Evolutionary conservation across 208 protist genomes (phyloP).

Genomic region (Leishmania lainsoni): DNA sequence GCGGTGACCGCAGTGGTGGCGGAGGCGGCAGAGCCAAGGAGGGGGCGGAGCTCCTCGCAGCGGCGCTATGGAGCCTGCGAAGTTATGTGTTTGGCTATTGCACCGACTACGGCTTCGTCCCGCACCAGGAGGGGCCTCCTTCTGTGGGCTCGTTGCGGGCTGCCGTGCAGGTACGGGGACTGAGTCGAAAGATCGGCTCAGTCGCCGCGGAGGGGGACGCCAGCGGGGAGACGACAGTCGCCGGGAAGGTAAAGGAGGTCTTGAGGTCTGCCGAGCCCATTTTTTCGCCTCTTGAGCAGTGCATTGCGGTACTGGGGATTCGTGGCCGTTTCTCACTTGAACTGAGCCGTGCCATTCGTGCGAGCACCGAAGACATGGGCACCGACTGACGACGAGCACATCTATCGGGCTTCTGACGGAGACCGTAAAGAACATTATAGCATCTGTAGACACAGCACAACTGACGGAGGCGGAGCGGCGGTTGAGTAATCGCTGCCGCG

Average conservation of each 20-base stretch:
- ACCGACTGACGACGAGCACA: slow-evolving; percentile 47
- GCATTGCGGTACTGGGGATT: slow-evolving; percentile 68
- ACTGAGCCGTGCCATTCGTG: slow-evolving; percentile 38
- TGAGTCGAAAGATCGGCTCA: slow-evolving; percentile 29
- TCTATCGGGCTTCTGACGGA: slow-evolving; percentile 47
- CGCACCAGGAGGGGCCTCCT: slow-evolving; percentile 19
- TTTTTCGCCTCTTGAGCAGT: slow-evolving; percentile 68
- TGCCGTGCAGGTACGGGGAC: slow-evolving; percentile 34
- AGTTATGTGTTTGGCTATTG: slow-evolving; percentile 54
- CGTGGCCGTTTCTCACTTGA: slow-evolving; percentile 72
- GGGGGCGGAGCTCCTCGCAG: slow-evolving; percentile 60
- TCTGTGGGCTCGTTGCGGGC: slow-evolving; percentile 38
- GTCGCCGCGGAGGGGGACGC: background rate
- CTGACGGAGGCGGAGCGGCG: slow-evolving; percentile 55
- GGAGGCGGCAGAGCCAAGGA: slow-evolving; percentile 25
- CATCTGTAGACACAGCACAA: slow-evolving; percentile 31
- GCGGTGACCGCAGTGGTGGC: slow-evolving; percentile 19
- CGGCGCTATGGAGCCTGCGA: slow-evolving; percentile 74
- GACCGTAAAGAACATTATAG: slow-evolving; percentile 39
- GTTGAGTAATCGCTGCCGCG: slow-evolving; percentile 13
- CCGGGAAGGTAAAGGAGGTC: background rate
- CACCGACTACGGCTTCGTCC: slow-evolving; percentile 63
- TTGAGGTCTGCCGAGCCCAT: background rate
- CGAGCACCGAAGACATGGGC: slow-evolving; percentile 40
- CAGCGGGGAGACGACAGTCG: background rate